Evolutionary conservation across 495 filamentous ascomycete genomes (phyloP).

Genomic region (Neurospora sp.): DNA sequence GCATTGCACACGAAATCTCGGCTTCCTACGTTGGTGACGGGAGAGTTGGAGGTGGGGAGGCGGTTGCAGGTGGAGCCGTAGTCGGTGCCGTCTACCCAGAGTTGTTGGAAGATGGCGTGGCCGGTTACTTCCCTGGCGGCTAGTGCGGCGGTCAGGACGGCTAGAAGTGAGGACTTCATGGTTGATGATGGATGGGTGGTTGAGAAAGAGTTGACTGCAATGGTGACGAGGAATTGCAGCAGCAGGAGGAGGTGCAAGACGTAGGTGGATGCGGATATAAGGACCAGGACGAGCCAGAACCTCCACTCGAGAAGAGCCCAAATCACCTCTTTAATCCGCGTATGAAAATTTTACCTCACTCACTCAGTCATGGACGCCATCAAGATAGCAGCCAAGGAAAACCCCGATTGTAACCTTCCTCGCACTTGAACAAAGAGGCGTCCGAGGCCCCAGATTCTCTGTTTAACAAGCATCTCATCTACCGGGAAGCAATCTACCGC

Average conservation of each 20-base stretch:
- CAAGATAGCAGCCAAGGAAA: no score
- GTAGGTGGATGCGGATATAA: background rate
- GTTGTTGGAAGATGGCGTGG: slow-evolving; percentile 42
- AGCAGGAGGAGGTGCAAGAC: background rate
- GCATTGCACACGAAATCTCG: slow-evolving; percentile 33
- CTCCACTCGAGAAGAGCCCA: background rate
- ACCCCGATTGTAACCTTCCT: no score
- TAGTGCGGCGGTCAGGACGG: slow-evolving; percentile 16
- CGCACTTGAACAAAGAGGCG: background rate
- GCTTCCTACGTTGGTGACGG: slow-evolving; percentile 33
- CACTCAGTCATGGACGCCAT: background rate
- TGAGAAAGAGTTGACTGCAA: background rate
- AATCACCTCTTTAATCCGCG: background rate
- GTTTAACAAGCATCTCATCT: background rate
- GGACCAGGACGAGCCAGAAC: background rate
- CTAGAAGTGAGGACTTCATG: slow-evolving; percentile 33
- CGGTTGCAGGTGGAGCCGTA: slow-evolving; percentile 33
- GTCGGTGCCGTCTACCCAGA: slow-evolving; percentile 42
- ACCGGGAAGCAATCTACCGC: background rate
- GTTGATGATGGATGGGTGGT: background rate
- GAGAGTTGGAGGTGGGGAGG: slow-evolving; percentile 34
- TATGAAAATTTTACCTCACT: background rate
- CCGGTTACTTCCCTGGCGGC: slow-evolving; percentile 27
- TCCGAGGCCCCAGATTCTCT: background rate
- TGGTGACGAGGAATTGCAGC: background rate